These are phyloP conservation scores for Akanthomyces uredinophilus DNA, from an alignment of 2,329 filamentous ascomycete species.

Conservation along the genomic window DNA sequence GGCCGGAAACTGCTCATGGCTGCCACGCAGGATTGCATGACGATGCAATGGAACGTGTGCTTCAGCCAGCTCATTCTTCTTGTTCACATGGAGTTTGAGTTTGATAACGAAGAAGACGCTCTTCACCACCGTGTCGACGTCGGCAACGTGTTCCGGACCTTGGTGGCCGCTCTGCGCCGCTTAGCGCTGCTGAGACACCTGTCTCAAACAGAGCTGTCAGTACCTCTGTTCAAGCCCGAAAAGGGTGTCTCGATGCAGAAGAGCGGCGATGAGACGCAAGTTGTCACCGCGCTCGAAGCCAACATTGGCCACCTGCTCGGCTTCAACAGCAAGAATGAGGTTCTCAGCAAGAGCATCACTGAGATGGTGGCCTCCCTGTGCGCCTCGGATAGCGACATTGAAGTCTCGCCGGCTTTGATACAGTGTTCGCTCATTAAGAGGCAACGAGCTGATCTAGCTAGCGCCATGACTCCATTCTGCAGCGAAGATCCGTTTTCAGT, in stretches of 20 bases:
- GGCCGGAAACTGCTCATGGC: conserved; percentile 70
- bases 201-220: conserved; percentile 50
- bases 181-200: conserved; percentile 72
- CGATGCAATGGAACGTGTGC: conserved; percentile 67
- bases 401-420: conserved; percentile 54
- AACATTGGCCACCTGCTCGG: conserved; percentile 60
- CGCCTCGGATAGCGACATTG: conserved; percentile 60
- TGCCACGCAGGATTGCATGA: conserved; percentile 72
- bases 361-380: conserved; percentile 62
- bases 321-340: conserved; percentile 46
- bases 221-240: conserved; percentile 39
- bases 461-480: conserved; percentile 52
- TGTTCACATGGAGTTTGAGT: conserved; percentile 79
- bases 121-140: conserved; percentile 58
- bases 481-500: conserved; percentile 58
- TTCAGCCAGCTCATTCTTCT: conserved; percentile 79
- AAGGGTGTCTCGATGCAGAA: conserved; percentile 36
- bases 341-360: conserved; percentile 56
- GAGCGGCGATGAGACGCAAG: conserved; percentile 39
- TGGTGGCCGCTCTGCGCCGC: conserved; percentile 67
- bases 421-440: conserved; percentile 59
- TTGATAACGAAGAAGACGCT: conserved; percentile 66
- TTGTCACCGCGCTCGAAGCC: conserved; percentile 55
- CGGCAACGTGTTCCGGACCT: conserved; percentile 61
- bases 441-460: conserved; percentile 54